A percentile compares a stretch with the other conserved stretches of the same genome.
These are phyloP conservation scores for Acacia confusa DNA, from an alignment of 306 rosid species.

Conservation along the genomic window DNA sequence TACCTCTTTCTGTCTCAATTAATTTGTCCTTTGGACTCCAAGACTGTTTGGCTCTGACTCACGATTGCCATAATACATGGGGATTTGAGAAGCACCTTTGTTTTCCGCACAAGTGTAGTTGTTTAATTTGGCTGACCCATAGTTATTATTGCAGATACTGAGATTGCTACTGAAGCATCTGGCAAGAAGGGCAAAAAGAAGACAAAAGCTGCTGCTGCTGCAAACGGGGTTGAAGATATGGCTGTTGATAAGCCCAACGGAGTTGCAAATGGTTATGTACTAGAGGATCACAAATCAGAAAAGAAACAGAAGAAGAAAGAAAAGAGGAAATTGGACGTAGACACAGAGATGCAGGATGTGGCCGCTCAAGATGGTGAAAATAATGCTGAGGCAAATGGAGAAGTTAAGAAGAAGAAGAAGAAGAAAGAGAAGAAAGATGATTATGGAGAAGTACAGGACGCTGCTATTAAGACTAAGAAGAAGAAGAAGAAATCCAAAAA, in stretches of 20 bases:
- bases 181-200: constrained; percentile 79
- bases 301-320: constrained; percentile 94
- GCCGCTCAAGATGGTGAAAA: constrained; percentile 35
- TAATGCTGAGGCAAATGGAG: constrained; percentile 42
- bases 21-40: background rate
- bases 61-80: background rate
- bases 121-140: constrained; percentile 1
- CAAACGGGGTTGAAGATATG: constrained; percentile 47
- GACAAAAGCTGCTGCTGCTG: constrained; percentile 51
- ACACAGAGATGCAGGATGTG: constrained; percentile 36
- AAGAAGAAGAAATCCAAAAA: constrained; percentile 58
- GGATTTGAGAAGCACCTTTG: background rate
- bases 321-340: constrained; percentile 66
- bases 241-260: constrained; percentile 51
- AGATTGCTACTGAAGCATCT: constrained; percentile 64
- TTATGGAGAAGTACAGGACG: constrained; percentile 38
- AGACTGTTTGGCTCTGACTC: background rate
- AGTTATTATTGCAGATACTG: constrained; percentile 41
- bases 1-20: background rate
- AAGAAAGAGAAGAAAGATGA: constrained; percentile 58
- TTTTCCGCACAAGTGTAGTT: background rate
- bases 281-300: constrained; percentile 62
- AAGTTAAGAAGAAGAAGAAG: constrained; percentile 47
- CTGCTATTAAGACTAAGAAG: constrained; percentile 54
- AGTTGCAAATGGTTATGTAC: constrained; percentile 51